Evolutionary conservation across 2,329 filamentous ascomycete species (phyloP).

Genomic region (Tolypocladium tundrense): DNA sequence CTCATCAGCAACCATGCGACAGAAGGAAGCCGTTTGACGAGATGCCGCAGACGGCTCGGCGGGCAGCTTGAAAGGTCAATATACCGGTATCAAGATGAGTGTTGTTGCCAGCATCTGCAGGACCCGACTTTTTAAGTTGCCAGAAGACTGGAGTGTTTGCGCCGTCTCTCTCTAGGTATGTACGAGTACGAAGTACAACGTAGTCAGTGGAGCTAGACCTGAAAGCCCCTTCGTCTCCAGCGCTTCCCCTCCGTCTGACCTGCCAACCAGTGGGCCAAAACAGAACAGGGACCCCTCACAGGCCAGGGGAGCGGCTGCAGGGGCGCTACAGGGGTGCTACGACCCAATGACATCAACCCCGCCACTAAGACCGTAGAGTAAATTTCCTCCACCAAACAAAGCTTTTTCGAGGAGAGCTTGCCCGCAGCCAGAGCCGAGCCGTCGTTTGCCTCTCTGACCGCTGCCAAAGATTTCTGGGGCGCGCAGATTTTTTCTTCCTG

Average conservation of each 20-base stretch:
- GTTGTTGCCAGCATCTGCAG: no score
- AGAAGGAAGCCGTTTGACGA: no score
- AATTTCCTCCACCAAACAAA: not conserved
- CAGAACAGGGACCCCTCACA: not conserved
- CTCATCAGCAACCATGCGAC: no score
- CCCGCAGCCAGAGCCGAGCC: not conserved
- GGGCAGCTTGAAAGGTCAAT: no score
- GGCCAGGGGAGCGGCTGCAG: not conserved
- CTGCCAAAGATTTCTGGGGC: not conserved
- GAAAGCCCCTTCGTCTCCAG: not conserved
- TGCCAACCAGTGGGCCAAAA: not conserved
- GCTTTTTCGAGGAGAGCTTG: not conserved
- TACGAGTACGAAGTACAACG: no score
- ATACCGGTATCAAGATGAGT: no score
- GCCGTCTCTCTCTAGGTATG: no score
- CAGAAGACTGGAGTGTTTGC: no score
- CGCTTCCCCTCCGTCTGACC: not conserved
- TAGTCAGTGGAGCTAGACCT: no score
- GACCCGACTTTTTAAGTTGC: no score
- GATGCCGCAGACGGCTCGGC: no score
- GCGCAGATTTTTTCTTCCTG: not conserved
- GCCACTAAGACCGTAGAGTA: not conserved
- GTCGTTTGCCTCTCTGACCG: not conserved
- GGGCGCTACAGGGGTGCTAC: not conserved
- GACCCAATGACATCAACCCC: conserved; percentile 5